Conservation (phyloP, 129 eudicot species). For the Flaveria linearis region DNA sequence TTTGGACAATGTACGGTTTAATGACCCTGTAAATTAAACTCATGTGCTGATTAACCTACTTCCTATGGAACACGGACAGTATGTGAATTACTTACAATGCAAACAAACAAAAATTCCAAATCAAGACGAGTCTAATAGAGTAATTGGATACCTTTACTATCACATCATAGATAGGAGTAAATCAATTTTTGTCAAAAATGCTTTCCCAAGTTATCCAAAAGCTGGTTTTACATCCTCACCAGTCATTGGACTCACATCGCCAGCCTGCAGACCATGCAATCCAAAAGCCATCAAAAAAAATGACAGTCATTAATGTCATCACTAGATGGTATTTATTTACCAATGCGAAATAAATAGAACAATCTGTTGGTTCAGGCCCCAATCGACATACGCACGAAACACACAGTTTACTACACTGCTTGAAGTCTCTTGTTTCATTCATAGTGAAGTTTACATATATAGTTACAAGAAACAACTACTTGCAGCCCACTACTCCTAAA, state of each 20-base stretch:
- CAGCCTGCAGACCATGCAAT: slow-evolving; percentile 95
- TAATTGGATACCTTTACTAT: slow-evolving; percentile 66
- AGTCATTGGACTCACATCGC: slow-evolving; percentile 93
- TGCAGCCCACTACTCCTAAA: no score
- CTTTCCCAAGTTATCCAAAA: slow-evolving; percentile 95
- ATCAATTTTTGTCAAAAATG: slow-evolving; percentile 76
- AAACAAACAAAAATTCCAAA: slow-evolving; percentile 12
- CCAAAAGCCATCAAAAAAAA: slow-evolving; percentile 91
- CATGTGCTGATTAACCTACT: slow-evolving; percentile 76
- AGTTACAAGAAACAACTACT: no score
- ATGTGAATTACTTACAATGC: slow-evolving; percentile 4
- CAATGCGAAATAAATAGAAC: no score
- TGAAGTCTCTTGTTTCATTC: no score
- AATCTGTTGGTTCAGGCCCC: no score
- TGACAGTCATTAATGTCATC: neutral
- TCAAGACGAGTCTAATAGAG: neutral
- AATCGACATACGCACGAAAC: no score
- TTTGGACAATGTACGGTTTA: slow-evolving; percentile 57
- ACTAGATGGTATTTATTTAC: no score
- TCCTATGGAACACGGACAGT: slow-evolving; percentile 49
- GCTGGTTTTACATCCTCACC: slow-evolving; percentile 99
- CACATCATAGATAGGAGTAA: slow-evolving; percentile 89
- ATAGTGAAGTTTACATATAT: no score
- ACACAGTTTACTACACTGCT: no score
- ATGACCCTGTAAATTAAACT: slow-evolving; percentile 64